Percentiles rank a stretch among this genome's conserved stretches.
These are phyloP conservation scores for Breynia disticha DNA, from an alignment of 441 rosid species.

Conservation along the genomic window DNA sequence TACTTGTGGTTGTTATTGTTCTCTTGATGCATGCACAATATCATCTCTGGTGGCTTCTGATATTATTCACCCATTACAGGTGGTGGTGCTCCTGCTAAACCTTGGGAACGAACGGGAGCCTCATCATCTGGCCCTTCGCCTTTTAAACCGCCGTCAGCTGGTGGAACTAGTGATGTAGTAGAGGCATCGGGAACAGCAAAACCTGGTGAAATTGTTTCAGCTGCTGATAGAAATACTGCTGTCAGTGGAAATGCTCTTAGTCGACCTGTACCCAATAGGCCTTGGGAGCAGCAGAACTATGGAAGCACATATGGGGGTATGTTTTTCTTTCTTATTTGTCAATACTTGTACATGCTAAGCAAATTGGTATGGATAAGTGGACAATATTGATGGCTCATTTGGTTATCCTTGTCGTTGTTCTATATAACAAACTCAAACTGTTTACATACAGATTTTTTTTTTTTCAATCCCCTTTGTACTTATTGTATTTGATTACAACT, in stretches of 20 bases:
- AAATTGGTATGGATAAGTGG: no score
- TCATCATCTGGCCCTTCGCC: constrained; percentile 68
- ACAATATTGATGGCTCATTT: no score
- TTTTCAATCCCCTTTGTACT: no score
- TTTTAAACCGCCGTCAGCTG: constrained; percentile 79
- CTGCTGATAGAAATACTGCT: constrained; percentile 33
- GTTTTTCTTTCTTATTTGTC: no score
- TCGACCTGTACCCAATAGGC: constrained; percentile 78
- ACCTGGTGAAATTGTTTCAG: constrained; percentile 70
- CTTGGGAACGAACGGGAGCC: constrained; percentile 80
- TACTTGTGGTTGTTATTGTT: background rate
- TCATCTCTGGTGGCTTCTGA: background rate
- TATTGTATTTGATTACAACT: no score
- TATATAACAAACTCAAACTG: no score
- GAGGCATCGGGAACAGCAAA: constrained; percentile 92
- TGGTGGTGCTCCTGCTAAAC: constrained; percentile 44
- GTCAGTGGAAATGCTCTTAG: constrained; percentile 36
- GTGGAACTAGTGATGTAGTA: constrained; percentile 82
- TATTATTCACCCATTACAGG: background rate
- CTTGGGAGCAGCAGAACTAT: constrained; percentile 80
- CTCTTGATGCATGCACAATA: background rate
- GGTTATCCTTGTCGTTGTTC: no score
- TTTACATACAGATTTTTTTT: no score
- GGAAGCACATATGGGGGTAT: constrained; percentile 14
- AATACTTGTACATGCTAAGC: no score